Base-by-base conservation (phyloP, 1,284 basidiomycete species). In the Butyriboletus appendiculatus region DNA sequence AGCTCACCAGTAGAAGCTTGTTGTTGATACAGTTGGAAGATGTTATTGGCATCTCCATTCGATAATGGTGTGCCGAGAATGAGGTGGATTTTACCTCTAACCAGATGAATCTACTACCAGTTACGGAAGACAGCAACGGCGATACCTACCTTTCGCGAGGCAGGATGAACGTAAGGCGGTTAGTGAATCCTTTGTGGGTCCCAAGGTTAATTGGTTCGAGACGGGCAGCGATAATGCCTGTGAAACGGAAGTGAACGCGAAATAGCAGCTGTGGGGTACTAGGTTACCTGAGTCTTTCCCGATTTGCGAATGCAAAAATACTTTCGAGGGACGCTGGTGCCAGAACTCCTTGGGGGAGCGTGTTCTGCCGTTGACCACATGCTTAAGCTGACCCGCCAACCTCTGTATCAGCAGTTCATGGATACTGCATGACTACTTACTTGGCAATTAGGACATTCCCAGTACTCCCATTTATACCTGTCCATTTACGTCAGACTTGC, bases 381-480 rank as follows among this genome's bases (percentile, higher is more conserved):
- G 44, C 28, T 34, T 48, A 16, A 24, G 16, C 65, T 73, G 28
- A 26, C 20, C 28, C 37, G 6, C 42, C 28, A 39, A 15, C 15
- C 24, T 34, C 37, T 40, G 26, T 40, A 26, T 55, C 51, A 59
- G 45, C 1, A 1, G 9, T 39, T 45, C n/a, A 50, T 20, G 18
- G 18, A 52, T 30, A 35, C 4, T 5, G 4, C 5, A 18, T 12
- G 30, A 30, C 15, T 10, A 49, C 72, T 44, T 60, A 77, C 80
- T 3, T 69, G 60, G 58, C 78, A 81, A 46, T 66, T 62, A 15
- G 75, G 69, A 63, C 90, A 92, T 65, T 88, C 79, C 81, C 86
- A 89, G 52, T 77, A 66, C 62, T 89, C 81, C 88, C 88, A 90
- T 68, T 83, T 86, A 51, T 68, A 82, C 61, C 88, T 89, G 59